Evolutionary conservation across 2,329 filamentous ascomycete species (phyloP).

Genomic region (Colletotrichum sp.): DNA sequence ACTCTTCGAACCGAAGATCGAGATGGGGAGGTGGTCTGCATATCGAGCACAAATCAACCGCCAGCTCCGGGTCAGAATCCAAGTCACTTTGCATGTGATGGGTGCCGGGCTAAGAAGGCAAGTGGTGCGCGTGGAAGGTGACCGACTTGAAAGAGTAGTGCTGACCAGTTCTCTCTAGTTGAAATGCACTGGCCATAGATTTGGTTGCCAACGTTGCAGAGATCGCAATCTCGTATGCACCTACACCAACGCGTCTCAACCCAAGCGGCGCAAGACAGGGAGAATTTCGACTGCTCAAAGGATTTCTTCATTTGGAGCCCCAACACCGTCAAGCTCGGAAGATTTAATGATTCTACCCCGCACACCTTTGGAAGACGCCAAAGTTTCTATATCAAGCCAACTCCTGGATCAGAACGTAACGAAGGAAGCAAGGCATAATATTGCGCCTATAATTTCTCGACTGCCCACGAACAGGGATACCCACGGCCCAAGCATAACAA

Average conservation of each 20-base stretch:
- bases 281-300: not conserved
- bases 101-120: not conserved
- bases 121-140: not conserved
- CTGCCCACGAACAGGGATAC: not conserved
- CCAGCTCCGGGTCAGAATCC: not conserved
- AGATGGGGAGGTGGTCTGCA: not conserved
- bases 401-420: not conserved
- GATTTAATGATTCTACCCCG: not conserved
- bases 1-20: not conserved
- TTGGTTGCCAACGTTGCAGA: not conserved
- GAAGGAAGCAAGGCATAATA: not conserved
- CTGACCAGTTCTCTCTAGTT: not conserved
- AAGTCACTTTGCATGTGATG: conserved; percentile 1
- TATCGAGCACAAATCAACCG: not conserved
- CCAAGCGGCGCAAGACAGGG: not conserved
- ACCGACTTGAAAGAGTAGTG: too few relatives aligned
- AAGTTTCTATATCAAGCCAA: not conserved
- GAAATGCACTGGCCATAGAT: not conserved
- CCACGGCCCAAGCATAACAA: not conserved
- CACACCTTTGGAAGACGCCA: not conserved
- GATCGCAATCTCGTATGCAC: not conserved
- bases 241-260: not conserved
- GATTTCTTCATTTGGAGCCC: not conserved
- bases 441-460: not conserved
- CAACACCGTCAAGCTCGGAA: not conserved